Evolutionary conservation across 768 basidiomycete genomes (phyloP).

Genomic region (Agrocybe chaxingu): DNA sequence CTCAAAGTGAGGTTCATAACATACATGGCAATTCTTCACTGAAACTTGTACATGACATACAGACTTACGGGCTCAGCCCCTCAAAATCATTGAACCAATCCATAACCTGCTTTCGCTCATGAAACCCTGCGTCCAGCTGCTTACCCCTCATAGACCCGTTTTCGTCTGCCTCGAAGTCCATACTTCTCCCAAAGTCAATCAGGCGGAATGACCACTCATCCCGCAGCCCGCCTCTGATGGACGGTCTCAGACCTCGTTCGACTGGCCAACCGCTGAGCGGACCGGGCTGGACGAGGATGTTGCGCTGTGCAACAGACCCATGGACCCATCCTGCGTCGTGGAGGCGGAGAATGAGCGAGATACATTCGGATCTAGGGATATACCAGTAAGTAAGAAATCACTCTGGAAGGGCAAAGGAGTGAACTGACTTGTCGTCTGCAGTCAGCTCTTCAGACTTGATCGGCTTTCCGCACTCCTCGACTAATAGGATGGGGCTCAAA

Average conservation of each 20-base stretch:
- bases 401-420: background rate
- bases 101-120: too few species aligned
- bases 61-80: too few species aligned
- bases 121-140: too few species aligned
- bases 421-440: constrained; percentile 34
- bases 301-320: constrained; percentile 32
- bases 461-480: constrained; percentile 39
- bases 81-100: too few species aligned
- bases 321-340: constrained; percentile 35
- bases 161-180: too few species aligned
- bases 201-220: constrained; percentile 32
- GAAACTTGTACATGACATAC: too few species aligned
- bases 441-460: constrained; percentile 23
- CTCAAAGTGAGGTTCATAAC: too few species aligned
- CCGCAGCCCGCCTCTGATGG: constrained; percentile 1
- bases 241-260: background rate
- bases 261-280: constrained; percentile 23
- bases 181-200: constrained; percentile 36
- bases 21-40: too few species aligned
- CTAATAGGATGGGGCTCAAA: constrained; percentile 38
- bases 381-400: background rate
- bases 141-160: too few species aligned
- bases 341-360: constrained; percentile 33
- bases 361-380: constrained; percentile 34
- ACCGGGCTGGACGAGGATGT: constrained; percentile 34